Percentiles rank a stretch among this genome's conserved stretches.
Evolutionary conservation across 805 yeast genomes (phyloP).

Genomic region (Yarrowia sp.): DNA sequence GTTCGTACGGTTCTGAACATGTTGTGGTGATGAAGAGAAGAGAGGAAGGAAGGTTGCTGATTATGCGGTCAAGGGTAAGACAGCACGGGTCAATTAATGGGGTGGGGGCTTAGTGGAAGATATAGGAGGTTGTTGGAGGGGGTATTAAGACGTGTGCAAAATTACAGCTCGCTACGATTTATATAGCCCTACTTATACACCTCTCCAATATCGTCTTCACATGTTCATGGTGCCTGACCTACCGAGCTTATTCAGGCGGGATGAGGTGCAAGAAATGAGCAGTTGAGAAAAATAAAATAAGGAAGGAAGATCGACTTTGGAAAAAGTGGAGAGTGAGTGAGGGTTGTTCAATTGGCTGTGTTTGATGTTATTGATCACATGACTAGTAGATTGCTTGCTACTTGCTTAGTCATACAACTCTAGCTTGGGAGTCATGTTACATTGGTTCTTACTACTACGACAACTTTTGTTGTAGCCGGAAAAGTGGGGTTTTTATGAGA

Average conservation of each 20-base stretch:
- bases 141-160: background rate
- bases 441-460: too few relatives aligned
- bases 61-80: background rate
- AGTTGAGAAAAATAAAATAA: background rate
- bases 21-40: background rate
- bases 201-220: background rate
- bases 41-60: background rate
- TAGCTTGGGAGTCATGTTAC: too few relatives aligned
- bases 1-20: slow-evolving; percentile 4
- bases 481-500: too few relatives aligned
- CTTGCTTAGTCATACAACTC: too few relatives aligned
- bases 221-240: slow-evolving; percentile 3
- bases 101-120: too few relatives aligned
- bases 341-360: too few relatives aligned
- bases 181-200: background rate
- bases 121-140: background rate
- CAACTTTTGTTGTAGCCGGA: too few relatives aligned
- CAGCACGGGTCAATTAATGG: too few relatives aligned
- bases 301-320: background rate
- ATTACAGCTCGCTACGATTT: background rate
- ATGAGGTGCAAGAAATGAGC: background rate
- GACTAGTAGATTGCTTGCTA: too few relatives aligned
- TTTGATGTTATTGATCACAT: too few relatives aligned
- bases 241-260: background rate
- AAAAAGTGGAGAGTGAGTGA: too few relatives aligned